Conservation (phyloP, 345 rosid species). For the Ailanthus altissimus region DNA sequence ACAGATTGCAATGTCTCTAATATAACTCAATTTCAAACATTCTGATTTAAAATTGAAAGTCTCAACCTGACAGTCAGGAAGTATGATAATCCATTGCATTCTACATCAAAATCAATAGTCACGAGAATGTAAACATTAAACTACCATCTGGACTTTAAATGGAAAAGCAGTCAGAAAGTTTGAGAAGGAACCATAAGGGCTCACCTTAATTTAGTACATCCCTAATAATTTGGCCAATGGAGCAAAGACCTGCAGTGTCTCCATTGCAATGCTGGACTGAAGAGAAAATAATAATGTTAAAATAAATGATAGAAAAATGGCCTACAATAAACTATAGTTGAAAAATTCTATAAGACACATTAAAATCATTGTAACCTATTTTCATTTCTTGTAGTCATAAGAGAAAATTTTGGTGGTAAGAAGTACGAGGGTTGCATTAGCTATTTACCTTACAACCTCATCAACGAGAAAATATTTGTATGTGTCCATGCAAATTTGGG, state of each 20-base stretch:
- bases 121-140: not conserved
- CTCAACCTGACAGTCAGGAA: not conserved
- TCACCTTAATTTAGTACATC: slow-evolving; percentile 97
- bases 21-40: not conserved
- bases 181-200: not conserved
- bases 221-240: slow-evolving; percentile 96
- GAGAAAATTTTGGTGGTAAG: not conserved
- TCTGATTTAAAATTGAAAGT: not conserved
- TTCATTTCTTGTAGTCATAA: not conserved
- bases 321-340: slow-evolving; percentile 21
- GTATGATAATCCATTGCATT: not conserved
- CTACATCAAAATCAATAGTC: not conserved
- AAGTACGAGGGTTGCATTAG: not conserved
- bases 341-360: too few species aligned
- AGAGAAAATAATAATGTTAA: slow-evolving; percentile 32
- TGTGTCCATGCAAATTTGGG: not conserved
- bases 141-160: slow-evolving; percentile 4
- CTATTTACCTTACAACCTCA: not conserved
- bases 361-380: not conserved
- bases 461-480: too few species aligned
- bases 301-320: slow-evolving; percentile 15
- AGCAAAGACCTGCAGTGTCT: slow-evolving; percentile 97
- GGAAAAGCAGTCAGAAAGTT: slow-evolving; percentile 9
- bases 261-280: slow-evolving; percentile 96
- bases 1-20: not conserved